These are phyloP conservation scores for Pouteria campechiana DNA, from an alignment of 179 eudicot genomes.

Conservation along the genomic window DNA sequence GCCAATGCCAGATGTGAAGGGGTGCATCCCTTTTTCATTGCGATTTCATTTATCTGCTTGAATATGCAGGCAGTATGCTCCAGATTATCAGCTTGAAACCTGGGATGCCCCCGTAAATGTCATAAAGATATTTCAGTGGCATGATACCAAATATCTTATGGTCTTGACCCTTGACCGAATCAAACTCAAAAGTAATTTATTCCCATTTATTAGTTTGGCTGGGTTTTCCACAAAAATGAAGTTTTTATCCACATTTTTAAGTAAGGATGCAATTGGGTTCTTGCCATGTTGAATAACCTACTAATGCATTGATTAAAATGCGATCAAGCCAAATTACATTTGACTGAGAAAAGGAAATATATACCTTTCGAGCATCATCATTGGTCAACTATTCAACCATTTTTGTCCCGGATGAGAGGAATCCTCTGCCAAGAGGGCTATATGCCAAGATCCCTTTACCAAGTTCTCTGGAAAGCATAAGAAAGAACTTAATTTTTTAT, in stretches of 20 bases:
- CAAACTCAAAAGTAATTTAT: no score
- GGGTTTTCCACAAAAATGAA: no score
- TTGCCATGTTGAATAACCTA: not conserved
- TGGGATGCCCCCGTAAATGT: constrained; percentile 25
- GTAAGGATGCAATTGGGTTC: not conserved
- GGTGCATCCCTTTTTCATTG: constrained; percentile 47
- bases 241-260: no score
- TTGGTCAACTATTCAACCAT: constrained; percentile 19
- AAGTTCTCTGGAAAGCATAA: constrained; percentile 22
- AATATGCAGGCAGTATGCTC: constrained; percentile 40
- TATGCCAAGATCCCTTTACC: constrained; percentile 54
- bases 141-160: not conserved
- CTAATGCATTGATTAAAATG: not conserved
- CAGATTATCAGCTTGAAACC: constrained; percentile 42
- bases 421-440: constrained; percentile 53
- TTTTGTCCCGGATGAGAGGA: constrained; percentile 37
- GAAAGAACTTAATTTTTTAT: not conserved
- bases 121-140: not conserved
- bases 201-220: no score
- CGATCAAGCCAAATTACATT: not conserved
- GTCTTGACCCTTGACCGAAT: no score
- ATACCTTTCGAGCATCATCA: constrained; percentile 33
- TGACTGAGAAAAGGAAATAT: not conserved
- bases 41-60: constrained; percentile 39
- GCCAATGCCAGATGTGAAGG: constrained; percentile 53